Evolutionary conservation across 2,329 filamentous ascomycete species (phyloP).

Genomic region (Aureobasidium sp.): DNA sequence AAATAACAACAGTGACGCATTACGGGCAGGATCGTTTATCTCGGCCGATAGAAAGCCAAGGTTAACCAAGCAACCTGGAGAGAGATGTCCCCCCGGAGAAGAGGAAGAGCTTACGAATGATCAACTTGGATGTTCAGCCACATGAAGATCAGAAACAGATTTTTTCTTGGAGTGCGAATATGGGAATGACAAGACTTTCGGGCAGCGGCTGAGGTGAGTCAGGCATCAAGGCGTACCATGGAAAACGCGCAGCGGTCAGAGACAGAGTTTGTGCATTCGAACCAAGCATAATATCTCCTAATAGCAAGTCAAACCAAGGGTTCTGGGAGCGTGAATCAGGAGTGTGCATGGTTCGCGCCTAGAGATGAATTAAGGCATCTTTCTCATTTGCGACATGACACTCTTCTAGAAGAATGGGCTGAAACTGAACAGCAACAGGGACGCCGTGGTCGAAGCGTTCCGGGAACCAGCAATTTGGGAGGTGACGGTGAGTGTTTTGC

Average conservation of each 20-base stretch:
- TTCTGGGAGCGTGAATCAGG: neutral
- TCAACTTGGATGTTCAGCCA: neutral
- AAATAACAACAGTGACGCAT: neutral
- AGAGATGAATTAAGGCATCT: neutral
- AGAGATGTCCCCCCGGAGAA: neutral
- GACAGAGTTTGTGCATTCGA: neutral
- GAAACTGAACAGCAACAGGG: neutral
- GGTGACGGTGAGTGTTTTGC: neutral
- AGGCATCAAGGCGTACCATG: neutral
- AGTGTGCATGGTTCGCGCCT: neutral
- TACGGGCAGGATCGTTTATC: neutral
- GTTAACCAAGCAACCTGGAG: conserved; percentile 4
- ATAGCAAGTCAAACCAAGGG: neutral
- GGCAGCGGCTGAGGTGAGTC: neutral
- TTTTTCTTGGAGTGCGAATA: neutral
- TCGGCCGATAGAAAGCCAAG: neutral
- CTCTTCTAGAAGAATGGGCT: neutral
- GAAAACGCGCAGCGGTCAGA: neutral
- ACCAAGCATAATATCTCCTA: neutral
- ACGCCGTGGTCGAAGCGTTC: neutral
- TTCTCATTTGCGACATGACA: neutral
- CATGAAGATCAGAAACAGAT: conserved; percentile 1
- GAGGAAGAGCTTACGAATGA: conserved; percentile 9
- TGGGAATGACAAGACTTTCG: neutral
- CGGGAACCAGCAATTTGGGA: neutral